A percentile compares a stretch with the other conserved stretches of the same genome.
These are phyloP conservation scores for Trypanosoma grayi DNA, from an alignment of 208 protist genomes.

Conservation along the genomic window DNA sequence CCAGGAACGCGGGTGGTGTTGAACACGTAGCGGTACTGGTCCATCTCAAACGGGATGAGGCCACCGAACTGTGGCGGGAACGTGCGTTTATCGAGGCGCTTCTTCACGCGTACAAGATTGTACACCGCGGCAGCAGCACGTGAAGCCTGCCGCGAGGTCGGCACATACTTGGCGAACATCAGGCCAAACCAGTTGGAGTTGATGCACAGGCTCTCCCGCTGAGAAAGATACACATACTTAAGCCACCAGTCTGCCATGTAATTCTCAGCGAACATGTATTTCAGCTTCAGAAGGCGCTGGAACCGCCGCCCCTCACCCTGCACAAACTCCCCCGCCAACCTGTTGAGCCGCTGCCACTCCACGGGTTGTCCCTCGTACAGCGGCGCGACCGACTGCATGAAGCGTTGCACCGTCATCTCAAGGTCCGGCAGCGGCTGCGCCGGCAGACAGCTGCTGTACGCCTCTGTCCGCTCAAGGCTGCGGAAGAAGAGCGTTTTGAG, in stretches of 20 bases:
- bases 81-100: conserved; percentile 50
- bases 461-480: conserved; percentile 46
- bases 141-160: conserved; percentile 47
- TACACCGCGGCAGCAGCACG: conserved; percentile 66
- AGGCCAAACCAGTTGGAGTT: conserved; percentile 91
- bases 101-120: conserved; percentile 63
- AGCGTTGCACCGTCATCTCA: conserved; percentile 56
- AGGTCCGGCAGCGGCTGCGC: conserved; percentile 74
- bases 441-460: conserved; percentile 72
- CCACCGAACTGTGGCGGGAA: conserved; percentile 59
- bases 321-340: conserved; percentile 62
- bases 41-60: conserved; percentile 80
- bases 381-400: conserved; percentile 56
- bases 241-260: conserved; percentile 91
- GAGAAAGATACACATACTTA: conserved; percentile 83
- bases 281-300: conserved; percentile 68
- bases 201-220: conserved; percentile 72
- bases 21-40: conserved; percentile 82
- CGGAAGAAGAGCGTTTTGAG: conserved; percentile 53
- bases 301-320: conserved; percentile 63
- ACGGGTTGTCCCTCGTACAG: conserved; percentile 27
- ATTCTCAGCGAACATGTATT: conserved; percentile 60
- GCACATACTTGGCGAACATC: conserved; percentile 48
- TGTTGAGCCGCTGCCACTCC: conserved; percentile 39
- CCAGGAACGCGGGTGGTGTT: conserved; percentile 84